These are phyloP conservation scores for Priceomyces castillae DNA, from an alignment of 805 yeast species.

Conservation along the genomic window DNA sequence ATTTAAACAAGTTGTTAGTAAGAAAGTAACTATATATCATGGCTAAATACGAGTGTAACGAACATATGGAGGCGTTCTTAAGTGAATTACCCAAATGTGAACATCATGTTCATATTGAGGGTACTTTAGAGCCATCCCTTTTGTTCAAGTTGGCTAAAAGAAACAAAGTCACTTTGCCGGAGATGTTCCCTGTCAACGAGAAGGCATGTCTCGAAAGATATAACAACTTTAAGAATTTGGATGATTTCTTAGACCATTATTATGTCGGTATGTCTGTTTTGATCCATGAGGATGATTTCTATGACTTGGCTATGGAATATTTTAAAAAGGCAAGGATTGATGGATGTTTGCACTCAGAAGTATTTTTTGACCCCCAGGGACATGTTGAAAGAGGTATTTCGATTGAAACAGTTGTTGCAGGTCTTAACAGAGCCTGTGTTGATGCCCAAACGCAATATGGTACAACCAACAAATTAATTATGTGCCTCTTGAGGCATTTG, in stretches of 20 bases:
- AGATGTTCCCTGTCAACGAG: conserved; percentile 55
- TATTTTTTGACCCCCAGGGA: conserved; percentile 83
- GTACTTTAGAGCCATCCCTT: conserved; percentile 9
- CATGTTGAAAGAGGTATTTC: conserved; percentile 66
- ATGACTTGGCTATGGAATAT: conserved; percentile 73
- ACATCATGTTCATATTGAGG: conserved; percentile 68
- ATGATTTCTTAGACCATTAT: conserved; percentile 75
- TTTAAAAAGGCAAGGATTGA: conserved; percentile 56
- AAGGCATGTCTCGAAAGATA: conserved; percentile 60
- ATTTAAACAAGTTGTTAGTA: no score
- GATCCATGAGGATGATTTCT: conserved; percentile 66
- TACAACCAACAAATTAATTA: conserved; percentile 67
- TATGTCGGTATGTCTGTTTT: conserved; percentile 81
- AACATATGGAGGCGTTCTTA: conserved; percentile 49
- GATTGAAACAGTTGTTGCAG: conserved; percentile 58
- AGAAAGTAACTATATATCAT: conserved; percentile 1
- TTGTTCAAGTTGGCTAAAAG: conserved; percentile 32
- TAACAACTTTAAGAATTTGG: conserved; percentile 60
- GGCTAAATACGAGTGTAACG: conserved; percentile 14
- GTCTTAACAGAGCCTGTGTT: conserved; percentile 66
- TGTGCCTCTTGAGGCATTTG: conserved; percentile 79
- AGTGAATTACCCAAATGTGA: conserved; percentile 81
- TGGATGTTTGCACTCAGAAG: conserved; percentile 69
- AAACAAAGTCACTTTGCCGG: conserved; percentile 56
- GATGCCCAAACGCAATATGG: conserved; percentile 59